phyloP scores from a whole-genome alignment of 805 yeast species.

The Lipomyces lipofer region DNA sequence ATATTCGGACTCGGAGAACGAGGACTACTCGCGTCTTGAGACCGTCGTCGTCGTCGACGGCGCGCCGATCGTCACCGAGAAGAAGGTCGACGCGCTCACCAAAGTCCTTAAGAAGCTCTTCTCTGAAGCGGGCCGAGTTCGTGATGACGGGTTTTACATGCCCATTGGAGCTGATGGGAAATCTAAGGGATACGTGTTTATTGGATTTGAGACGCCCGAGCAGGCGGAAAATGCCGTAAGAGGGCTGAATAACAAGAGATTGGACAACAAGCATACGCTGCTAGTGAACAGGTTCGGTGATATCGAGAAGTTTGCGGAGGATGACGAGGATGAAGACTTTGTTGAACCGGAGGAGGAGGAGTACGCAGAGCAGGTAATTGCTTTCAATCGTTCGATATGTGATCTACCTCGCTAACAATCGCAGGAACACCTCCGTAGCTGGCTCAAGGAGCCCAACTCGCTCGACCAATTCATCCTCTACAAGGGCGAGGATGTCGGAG shows the following conservation, averaged over 20 bases:
- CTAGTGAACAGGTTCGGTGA: conserved; percentile 80
- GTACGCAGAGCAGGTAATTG: conserved; percentile 56
- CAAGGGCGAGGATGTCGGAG: conserved; percentile 74
- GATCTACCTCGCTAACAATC: conserved; percentile 1
- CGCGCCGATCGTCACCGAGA: conserved; percentile 90
- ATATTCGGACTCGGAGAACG: too few species aligned
- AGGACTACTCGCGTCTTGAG: conserved; percentile 48
- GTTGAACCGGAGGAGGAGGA: conserved; percentile 71
- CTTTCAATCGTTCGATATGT: not conserved
- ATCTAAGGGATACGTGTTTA: conserved; percentile 78
- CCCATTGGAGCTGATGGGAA: conserved; percentile 70
- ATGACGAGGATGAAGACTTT: conserved; percentile 57
- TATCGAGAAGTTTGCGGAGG: conserved; percentile 72
- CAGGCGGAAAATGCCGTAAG: conserved; percentile 78
- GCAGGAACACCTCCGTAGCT: conserved; percentile 73
- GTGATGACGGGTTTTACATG: conserved; percentile 67
- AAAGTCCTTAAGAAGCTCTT: conserved; percentile 85
- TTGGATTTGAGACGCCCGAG: conserved; percentile 69
- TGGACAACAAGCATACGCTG: conserved; percentile 90
- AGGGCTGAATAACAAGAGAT: conserved; percentile 80
- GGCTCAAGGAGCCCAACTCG: conserved; percentile 86
- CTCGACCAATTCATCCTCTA: conserved; percentile 89
- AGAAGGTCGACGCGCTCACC: conserved; percentile 77
- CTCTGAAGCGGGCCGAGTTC: conserved; percentile 71
- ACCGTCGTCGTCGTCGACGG: conserved; percentile 88